Evolutionary conservation across 2,329 filamentous ascomycete genomes (phyloP).

Genomic region (Gliomastix tumulicola): DNA sequence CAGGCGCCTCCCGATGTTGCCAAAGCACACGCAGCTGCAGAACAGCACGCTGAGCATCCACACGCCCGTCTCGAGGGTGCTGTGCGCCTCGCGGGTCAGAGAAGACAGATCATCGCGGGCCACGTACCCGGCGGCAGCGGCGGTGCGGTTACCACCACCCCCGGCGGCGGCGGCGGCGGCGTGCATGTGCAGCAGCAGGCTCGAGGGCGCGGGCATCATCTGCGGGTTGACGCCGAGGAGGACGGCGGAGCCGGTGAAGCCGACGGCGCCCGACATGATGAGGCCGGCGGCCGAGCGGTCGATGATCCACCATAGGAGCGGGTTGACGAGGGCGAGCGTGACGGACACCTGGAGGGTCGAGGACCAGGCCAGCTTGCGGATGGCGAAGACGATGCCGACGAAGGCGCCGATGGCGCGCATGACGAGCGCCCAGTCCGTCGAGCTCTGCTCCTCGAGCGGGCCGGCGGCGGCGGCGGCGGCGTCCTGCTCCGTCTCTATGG

Average conservation of each 20-base stretch:
- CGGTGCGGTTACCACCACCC: neutral
- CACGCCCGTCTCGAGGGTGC: constrained; percentile 65
- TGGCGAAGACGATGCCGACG: constrained; percentile 57
- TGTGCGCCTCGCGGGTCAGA: constrained; percentile 38
- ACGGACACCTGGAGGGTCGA: constrained; percentile 90
- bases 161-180: constrained; percentile 6
- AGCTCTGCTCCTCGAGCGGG: constrained; percentile 27
- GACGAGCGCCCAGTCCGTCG: constrained; percentile 66
- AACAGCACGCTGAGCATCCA: constrained; percentile 95
- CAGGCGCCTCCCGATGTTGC: constrained; percentile 82
- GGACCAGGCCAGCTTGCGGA: constrained; percentile 87
- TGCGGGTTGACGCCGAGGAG: constrained; percentile 71
- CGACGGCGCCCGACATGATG: constrained; percentile 67
- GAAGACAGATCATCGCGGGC: too few relatives aligned
- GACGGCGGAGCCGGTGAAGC: constrained; percentile 64
- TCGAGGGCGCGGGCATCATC: constrained; percentile 63
- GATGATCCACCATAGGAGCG: constrained; percentile 91
- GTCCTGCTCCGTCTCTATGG: constrained; percentile 16
- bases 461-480: neutral
- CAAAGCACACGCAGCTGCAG: constrained; percentile 92
- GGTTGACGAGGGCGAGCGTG: constrained; percentile 84
- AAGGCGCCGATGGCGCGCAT: constrained; percentile 54
- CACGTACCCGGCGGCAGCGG: neutral
- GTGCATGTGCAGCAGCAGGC: constrained; percentile 16
- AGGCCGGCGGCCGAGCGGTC: constrained; percentile 85